phyloP scores from a whole-genome alignment of 352 stramenopile genomes.

The Phytophthora boehmeriae region DNA sequence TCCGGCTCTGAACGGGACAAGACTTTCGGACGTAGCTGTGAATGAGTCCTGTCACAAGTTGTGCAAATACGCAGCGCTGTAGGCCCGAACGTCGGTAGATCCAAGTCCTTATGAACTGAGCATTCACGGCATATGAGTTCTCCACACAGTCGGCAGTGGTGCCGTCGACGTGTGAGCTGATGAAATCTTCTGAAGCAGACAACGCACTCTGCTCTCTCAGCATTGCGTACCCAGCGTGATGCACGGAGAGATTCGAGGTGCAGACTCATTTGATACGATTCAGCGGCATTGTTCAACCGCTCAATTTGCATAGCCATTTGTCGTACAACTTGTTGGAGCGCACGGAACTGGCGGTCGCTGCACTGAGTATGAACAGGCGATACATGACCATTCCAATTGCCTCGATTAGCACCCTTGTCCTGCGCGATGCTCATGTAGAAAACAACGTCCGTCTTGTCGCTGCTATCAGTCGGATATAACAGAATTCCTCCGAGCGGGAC shows the following conservation, averaged over 20 bases:
- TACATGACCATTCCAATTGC: constrained; percentile 3
- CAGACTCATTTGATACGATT: constrained; percentile 65
- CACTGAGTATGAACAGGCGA: constrained; percentile 24
- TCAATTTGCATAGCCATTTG: constrained; percentile 61
- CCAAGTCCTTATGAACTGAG: constrained; percentile 71
- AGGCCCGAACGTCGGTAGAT: constrained; percentile 66
- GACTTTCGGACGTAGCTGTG: constrained; percentile 19
- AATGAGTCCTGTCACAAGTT: constrained; percentile 44
- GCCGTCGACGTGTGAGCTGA: constrained; percentile 62
- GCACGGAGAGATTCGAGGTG: constrained; percentile 59
- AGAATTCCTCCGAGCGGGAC: constrained; percentile 74
- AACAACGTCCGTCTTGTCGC: constrained; percentile 73
- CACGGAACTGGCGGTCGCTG: constrained; percentile 67
- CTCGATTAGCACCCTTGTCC: constrained; percentile 7
- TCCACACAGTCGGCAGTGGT: constrained; percentile 80
- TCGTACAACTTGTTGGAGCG: constrained; percentile 57
- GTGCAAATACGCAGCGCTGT: constrained; percentile 74
- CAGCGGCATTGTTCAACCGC: constrained; percentile 60
- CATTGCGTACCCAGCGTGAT: constrained; percentile 66
- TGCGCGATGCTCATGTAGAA: constrained; percentile 71
- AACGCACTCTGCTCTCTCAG: constrained; percentile 53
- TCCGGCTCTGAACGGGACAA: constrained; percentile 24
- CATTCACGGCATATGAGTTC: constrained; percentile 81
- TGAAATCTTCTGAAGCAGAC: constrained; percentile 75
- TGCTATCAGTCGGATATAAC: constrained; percentile 64